Percentiles rank a stretch among this genome's conserved stretches.
phyloP scores from a whole-genome alignment of 164 flowering plant species.

The Malania oleifera region DNA sequence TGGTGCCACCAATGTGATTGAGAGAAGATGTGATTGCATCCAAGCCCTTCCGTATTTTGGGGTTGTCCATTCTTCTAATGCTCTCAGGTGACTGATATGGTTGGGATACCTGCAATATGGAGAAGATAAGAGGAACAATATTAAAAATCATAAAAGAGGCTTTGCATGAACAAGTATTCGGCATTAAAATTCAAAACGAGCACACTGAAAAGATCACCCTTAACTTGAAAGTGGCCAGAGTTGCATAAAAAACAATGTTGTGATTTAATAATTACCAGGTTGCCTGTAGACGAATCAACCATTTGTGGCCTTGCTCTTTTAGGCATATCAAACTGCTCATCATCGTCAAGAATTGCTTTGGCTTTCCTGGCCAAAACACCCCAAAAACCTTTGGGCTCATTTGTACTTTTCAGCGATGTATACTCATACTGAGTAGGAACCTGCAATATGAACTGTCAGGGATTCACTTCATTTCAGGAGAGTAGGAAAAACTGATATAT shows the following conservation, averaged over 20 bases:
- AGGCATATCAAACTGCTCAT: constrained; percentile 35
- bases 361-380: constrained; percentile 86
- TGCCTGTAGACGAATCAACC: constrained; percentile 24
- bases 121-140: not conserved
- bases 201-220: not conserved
- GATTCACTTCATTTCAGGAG: not conserved
- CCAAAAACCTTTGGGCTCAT: constrained; percentile 79
- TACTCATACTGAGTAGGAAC: constrained; percentile 45
- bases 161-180: not conserved
- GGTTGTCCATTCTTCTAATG: constrained; percentile 50
- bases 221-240: too few relatives aligned
- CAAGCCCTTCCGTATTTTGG: constrained; percentile 56
- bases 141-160: not conserved
- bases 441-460: constrained; percentile 24
- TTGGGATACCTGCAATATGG: constrained; percentile 33
- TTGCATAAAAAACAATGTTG: not conserved
- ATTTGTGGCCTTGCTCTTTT: constrained; percentile 21
- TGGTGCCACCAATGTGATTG: constrained; percentile 73
- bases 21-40: constrained; percentile 68
- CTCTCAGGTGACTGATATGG: constrained; percentile 37
- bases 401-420: constrained; percentile 38
- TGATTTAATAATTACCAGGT: constrained; percentile 36
- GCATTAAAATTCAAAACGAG: not conserved
- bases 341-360: constrained; percentile 81
- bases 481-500: not conserved